Evolutionary conservation across 2,329 filamentous ascomycete genomes (phyloP).

Genomic region (Cladosporium sp.): DNA sequence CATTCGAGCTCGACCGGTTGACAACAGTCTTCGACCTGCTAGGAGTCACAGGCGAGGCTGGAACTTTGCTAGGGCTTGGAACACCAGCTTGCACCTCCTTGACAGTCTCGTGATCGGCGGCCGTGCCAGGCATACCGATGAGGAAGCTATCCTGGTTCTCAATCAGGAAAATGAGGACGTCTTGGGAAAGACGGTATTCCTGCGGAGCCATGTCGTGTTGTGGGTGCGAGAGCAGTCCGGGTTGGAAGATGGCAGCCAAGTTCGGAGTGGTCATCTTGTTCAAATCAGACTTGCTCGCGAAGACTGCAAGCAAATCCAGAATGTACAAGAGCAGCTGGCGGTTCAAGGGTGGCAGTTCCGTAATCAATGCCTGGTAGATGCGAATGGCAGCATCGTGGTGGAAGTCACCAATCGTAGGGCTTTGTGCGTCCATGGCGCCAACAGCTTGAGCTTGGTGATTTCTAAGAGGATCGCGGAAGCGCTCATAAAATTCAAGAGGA

Average conservation of each 20-base stretch:
- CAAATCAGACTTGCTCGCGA: conserved; percentile 91
- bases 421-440: conserved; percentile 58
- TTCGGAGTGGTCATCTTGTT: conserved; percentile 98
- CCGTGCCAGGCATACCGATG: conserved; percentile 98
- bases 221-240: conserved; percentile 91
- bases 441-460: conserved; percentile 67
- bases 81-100: conserved; percentile 67
- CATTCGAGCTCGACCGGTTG: conserved; percentile 76
- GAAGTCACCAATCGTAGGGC: conserved; percentile 69
- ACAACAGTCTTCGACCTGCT: conserved; percentile 52
- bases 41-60: conserved; percentile 39
- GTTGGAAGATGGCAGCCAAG: conserved; percentile 94
- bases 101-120: conserved; percentile 77
- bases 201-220: conserved; percentile 91
- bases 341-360: conserved; percentile 86
- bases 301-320: conserved; percentile 90
- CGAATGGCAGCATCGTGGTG: conserved; percentile 71
- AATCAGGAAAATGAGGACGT: conserved; percentile 95
- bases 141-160: conserved; percentile 98
- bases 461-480: conserved; percentile 79
- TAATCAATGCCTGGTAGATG: conserved; percentile 86
- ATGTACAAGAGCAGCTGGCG: conserved; percentile 93
- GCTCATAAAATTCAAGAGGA: conserved; percentile 86
- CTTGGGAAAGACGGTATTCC: conserved; percentile 93
- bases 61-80: conserved; percentile 43